Evolutionary conservation across 2,329 filamentous ascomycete genomes (phyloP), one percentile per base, ranked within the genome.

Genomic region (Blastomyces gilchristii): DNA sequence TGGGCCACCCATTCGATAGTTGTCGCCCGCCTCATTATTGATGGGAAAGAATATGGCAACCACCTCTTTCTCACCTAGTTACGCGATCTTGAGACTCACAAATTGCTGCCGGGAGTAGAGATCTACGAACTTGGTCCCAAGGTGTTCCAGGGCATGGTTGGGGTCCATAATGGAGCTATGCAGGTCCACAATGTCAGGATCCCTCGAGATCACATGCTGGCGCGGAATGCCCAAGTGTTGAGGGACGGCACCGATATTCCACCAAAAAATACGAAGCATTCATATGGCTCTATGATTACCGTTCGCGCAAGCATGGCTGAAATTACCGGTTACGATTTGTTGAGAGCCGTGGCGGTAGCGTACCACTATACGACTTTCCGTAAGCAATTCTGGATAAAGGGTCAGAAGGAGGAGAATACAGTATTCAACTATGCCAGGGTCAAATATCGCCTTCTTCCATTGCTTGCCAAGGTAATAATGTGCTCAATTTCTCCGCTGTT

Each of bases 221-320:
- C 65, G 18, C 63, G 70, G 4, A 68, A 73, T 63, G 68, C 71
- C 2, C 64, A 69, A 41, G 69, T 76, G 11, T 63, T 67, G n/a
- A 60, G 67, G n/a, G 67, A 71, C 37, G 74, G 74, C 34, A 67
- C 61, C 3, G 75, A 75, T 60, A 64, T 66, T 11, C 56, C 66
- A 22, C 63, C 69, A 2, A 71, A 70, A 53, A 71, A 73, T 45
- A 64, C 66, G 37, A 73, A 75, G 54, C 69, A 73, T 63, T 68
- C 73, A 3, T 75, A 74, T 56, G 71, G 70, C 3, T 71, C 69
- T 14, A 74, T 75, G 73, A 67, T 75, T n/a, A 69, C 68, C 18
- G 67, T 72, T 11, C 69, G 74, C 8, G 67, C 67, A 11, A 67
- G 70, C 22, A 72, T 76, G 57, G 68, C 69, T 18, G 66, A 68